A percentile compares a stretch with the other conserved stretches of the same genome.
These are phyloP conservation scores for Chiua virens DNA, from an alignment of 768 basidiomycete species.

Conservation along the genomic window DNA sequence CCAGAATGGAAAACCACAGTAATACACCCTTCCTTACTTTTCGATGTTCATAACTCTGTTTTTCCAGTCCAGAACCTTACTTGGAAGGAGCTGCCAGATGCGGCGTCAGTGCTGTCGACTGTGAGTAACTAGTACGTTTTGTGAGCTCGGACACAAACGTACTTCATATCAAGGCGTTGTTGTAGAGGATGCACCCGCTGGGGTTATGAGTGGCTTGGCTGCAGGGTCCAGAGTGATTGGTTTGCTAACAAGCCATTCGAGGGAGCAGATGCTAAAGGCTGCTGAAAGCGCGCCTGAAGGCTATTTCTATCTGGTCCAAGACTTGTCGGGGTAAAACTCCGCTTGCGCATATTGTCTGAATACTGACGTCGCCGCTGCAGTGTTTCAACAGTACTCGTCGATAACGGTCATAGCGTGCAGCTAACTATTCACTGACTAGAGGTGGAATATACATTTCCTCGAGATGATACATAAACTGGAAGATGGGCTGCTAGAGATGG, in stretches of 20 bases:
- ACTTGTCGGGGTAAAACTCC: conserved; percentile 63
- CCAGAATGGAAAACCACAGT: conserved; percentile 76
- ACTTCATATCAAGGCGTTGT: conserved; percentile 60
- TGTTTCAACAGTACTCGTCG: conserved; percentile 29
- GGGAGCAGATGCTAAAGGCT: conserved; percentile 63
- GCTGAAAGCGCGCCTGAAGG: conserved; percentile 42
- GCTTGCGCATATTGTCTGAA: not conserved
- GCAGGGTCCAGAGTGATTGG: conserved; percentile 87
- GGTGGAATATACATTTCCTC: not conserved
- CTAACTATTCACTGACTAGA: conserved; percentile 17
- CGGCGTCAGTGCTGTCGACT: conserved; percentile 49
- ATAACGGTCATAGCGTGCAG: conserved; percentile 41
- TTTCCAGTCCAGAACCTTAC: conserved; percentile 80
- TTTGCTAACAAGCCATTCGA: conserved; percentile 76
- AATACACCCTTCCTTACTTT: conserved; percentile 14
- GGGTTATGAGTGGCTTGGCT: conserved; percentile 73
- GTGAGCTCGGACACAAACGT: not conserved
- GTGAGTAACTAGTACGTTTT: conserved; percentile 17
- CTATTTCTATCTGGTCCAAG: conserved; percentile 57
- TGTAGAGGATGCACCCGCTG: conserved; percentile 89
- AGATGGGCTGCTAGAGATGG: not conserved
- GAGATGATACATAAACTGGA: not conserved
- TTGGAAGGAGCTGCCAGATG: conserved; percentile 77
- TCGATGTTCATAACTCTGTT: conserved; percentile 1
- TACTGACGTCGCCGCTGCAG: conserved; percentile 11